These are phyloP conservation scores for Sungouiozyma ichnusensis DNA, from an alignment of 805 yeast species.

Conservation along the genomic window DNA sequence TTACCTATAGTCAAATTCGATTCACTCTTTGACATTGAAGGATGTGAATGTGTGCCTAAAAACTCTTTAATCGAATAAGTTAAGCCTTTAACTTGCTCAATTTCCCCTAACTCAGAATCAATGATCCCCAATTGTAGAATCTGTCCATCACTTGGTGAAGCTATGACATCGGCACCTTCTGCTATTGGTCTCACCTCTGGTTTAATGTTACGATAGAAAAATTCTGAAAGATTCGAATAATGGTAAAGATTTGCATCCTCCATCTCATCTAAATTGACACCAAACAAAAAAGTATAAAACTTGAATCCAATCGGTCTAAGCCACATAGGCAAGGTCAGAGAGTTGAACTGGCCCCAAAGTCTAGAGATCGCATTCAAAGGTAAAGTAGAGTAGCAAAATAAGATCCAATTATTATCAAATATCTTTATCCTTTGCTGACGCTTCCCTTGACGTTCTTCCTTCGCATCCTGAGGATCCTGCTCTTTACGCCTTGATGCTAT, in stretches of 20 bases:
- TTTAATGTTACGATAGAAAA: constrained; percentile 73
- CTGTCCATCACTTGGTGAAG: constrained; percentile 90
- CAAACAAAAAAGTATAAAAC: constrained; percentile 70
- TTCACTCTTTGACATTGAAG: constrained; percentile 23
- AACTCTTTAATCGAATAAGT: constrained; percentile 83
- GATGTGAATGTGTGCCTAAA: constrained; percentile 47
- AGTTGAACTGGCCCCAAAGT: constrained; percentile 88
- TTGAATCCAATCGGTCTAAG: constrained; percentile 71
- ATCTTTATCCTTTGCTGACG: constrained; percentile 26
- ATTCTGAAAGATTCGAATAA: constrained; percentile 77
- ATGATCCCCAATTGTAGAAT: constrained; percentile 76
- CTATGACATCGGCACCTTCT: constrained; percentile 46
- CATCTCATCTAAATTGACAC: constrained; percentile 84
- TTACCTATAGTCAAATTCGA: constrained; percentile 27
- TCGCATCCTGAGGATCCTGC: constrained; percentile 7
- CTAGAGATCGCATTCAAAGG: constrained; percentile 89
- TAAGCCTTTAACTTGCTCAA: constrained; percentile 96
- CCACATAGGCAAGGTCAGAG: constrained; percentile 78
- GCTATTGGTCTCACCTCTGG: constrained; percentile 74
- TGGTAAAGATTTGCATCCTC: constrained; percentile 66
- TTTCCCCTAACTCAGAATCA: constrained; percentile 58
- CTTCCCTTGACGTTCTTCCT: constrained; percentile 9
- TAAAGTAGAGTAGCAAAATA: constrained; percentile 78
- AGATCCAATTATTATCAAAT: constrained; percentile 57
- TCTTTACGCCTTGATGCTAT: constrained; percentile 23